Percentiles rank a stretch among this genome's conserved stretches.
Evolutionary conservation across 148 eudicot species (phyloP).

Genomic region (Vaccinium macrocarpon): DNA sequence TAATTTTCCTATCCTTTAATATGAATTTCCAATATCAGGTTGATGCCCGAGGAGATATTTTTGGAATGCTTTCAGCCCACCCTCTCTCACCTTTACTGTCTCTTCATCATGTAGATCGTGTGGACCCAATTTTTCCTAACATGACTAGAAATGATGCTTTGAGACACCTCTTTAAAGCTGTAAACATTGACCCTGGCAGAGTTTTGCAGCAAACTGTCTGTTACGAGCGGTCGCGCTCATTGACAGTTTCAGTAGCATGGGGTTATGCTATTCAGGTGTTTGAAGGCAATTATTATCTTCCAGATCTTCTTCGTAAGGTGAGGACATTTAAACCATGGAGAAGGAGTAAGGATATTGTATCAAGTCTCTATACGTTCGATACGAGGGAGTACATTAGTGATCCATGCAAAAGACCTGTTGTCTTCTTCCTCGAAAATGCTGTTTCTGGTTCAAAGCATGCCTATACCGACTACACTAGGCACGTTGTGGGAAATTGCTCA

Average conservation of each 20-base stretch:
- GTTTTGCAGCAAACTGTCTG: slow-evolving; percentile 51
- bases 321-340: slow-evolving; percentile 75
- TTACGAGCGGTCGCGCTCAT: slow-evolving; percentile 32
- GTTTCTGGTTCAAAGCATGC: slow-evolving; percentile 31
- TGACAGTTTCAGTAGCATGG: slow-evolving; percentile 51
- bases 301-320: slow-evolving; percentile 49
- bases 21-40: slow-evolving; percentile 37
- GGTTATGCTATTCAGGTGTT: slow-evolving; percentile 75
- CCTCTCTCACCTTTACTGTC: slow-evolving; percentile 51
- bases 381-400: slow-evolving; percentile 48
- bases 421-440: slow-evolving; percentile 58
- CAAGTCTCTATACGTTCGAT: slow-evolving; percentile 44
- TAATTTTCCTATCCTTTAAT: background rate
- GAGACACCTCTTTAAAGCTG: slow-evolving; percentile 45
- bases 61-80: slow-evolving; percentile 71
- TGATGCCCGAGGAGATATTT: slow-evolving; percentile 71
- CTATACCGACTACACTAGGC: slow-evolving; percentile 44
- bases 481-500: slow-evolving; percentile 36
- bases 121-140: slow-evolving; percentile 48
- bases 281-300: slow-evolving; percentile 62
- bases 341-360: slow-evolving; percentile 36
- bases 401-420: slow-evolving; percentile 58
- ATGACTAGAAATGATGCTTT: slow-evolving; percentile 33
- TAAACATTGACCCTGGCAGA: slow-evolving; percentile 37
- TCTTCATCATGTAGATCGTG: slow-evolving; percentile 43